phyloP scores from a whole-genome alignment of 257 asterid species.

The Mitragyna speciosa region DNA sequence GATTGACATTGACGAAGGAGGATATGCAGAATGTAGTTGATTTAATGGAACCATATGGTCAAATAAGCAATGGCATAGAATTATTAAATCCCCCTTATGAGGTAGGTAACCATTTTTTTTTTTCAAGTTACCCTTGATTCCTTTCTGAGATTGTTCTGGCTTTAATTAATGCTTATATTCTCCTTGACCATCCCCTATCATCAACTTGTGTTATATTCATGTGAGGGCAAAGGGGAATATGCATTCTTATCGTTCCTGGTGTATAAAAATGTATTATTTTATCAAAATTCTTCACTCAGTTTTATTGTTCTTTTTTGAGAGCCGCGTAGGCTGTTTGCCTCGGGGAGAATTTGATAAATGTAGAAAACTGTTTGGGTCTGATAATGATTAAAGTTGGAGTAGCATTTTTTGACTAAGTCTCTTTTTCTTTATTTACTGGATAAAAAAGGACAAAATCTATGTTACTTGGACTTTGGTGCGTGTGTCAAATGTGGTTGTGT shows the following conservation, averaged over 20 bases:
- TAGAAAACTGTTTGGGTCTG: background rate
- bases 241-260: too few species aligned
- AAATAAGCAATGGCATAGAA: slow-evolving; percentile 78
- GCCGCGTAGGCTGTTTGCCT: too few species aligned
- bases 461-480: too few species aligned
- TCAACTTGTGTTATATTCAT: background rate
- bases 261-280: too few species aligned
- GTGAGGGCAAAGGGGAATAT: too few species aligned
- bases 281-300: too few species aligned
- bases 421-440: background rate
- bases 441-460: background rate
- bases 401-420: background rate
- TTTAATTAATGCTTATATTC: background rate
- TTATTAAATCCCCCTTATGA: slow-evolving; percentile 77
- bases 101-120: slow-evolving; percentile 48
- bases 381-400: background rate
- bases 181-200: background rate
- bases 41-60: slow-evolving; percentile 96
- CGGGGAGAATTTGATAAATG: too few species aligned
- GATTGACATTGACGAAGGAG: slow-evolving; percentile 75
- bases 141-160: background rate
- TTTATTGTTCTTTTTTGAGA: too few species aligned
- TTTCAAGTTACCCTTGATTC: background rate
- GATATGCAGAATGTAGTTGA: slow-evolving; percentile 90
- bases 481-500: too few species aligned